Base-by-base conservation (phyloP, 441 rosid genomes). In the Pelargonium myrrhifolium region DNA sequence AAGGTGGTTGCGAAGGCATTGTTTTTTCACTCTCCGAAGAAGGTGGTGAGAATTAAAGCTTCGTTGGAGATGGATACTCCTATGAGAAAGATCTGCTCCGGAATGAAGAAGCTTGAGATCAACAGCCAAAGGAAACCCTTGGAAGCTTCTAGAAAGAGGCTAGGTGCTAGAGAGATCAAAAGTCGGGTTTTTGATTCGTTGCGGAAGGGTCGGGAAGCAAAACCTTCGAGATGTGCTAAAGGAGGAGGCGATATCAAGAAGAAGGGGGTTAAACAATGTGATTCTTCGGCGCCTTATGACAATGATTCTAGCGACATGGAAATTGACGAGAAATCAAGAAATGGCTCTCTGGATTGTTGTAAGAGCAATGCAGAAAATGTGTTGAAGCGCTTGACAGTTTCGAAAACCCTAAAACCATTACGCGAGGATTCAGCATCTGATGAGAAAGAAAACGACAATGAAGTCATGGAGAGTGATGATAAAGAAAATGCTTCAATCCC, bases 131-230 rank as follows among this genome's bases (percentile, higher is more conserved):
- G 75, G 81, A 88, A 72, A 63, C 74, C 81, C 61, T 64, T 75
- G 26, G 87, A 75, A 55, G 74, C 79, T 62, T 61, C 83, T 55
- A 79, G 71, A 75, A 89, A 73, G 62, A 85, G 77, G 51, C 49
- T 75, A 7, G 77, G 81, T 78, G 84, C 79, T 59, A 77, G 97
- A 67, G 94, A 88, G 81, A 94, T 92, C 72, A 92, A 87, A 72
- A 92, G 99, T 81, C 82, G 99, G 77, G 96, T 89, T 53, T 91
- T 75, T 78, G 94, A 89, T 81, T 86, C 86, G 1, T 37, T 85
- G 67, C 68, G 66, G 55, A 82, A 76, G 59, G 77, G 31, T n/a
- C 75, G 55, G 49, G 81, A 74, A 43, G 66, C 66, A 47, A 79
- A 76, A 71, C 61, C 74, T 78, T 26, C 68, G 12, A 76, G 62